A percentile compares a stretch with the other conserved stretches of the same genome.
Evolutionary conservation across 176 grass and related monocot genomes (phyloP).

Genomic region (Triticum urartu): DNA sequence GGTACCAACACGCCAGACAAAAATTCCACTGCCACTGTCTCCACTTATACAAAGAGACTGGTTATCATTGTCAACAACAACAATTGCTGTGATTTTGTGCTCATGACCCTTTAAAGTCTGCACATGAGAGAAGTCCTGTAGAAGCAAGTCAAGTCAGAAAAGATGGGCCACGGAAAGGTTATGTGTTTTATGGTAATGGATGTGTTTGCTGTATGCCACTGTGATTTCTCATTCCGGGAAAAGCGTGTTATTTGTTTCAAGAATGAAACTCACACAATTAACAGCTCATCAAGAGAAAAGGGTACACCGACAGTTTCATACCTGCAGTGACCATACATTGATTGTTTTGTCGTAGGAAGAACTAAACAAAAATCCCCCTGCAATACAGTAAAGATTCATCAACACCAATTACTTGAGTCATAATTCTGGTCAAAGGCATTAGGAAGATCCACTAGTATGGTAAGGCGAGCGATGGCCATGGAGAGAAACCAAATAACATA

Average conservation of each 20-base stretch:
- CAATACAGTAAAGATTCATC: slow-evolving; percentile 29
- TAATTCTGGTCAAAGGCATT: background rate
- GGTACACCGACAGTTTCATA: slow-evolving; percentile 37
- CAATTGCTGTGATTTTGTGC: slow-evolving; percentile 74
- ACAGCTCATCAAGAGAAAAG: background rate
- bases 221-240: slow-evolving; percentile 22
- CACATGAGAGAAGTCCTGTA: slow-evolving; percentile 85
- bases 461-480: background rate
- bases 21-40: slow-evolving; percentile 89
- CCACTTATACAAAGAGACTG: slow-evolving; percentile 73
- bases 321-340: slow-evolving; percentile 90
- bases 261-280: background rate
- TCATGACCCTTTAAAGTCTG: slow-evolving; percentile 78
- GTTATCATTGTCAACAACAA: slow-evolving; percentile 43
- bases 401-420: slow-evolving; percentile 4
- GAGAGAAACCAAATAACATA: background rate
- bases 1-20: slow-evolving; percentile 56
- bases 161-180: slow-evolving; percentile 16
- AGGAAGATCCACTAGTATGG: background rate
- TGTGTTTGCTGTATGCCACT: background rate
- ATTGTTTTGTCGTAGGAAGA: slow-evolving; percentile 98
- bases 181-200: background rate
- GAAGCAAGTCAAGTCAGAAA: slow-evolving; percentile 18
- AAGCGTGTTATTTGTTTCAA: slow-evolving; percentile 18
- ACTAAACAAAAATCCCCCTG: slow-evolving; percentile 87